Percentiles rank a stretch among this genome's conserved stretches.
phyloP scores from a whole-genome alignment of 257 asterid species.

The Linaria vulgaris region DNA sequence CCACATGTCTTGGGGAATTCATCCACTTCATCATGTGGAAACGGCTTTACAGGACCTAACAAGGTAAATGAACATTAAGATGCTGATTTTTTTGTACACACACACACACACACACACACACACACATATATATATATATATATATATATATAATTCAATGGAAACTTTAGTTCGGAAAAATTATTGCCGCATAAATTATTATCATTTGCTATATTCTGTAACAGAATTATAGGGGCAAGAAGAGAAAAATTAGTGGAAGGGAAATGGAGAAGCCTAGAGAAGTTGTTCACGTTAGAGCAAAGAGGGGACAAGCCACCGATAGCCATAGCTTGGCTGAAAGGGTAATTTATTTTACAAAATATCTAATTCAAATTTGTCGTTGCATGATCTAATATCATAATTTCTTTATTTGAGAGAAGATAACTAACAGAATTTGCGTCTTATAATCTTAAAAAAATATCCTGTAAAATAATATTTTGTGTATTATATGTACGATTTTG shows the following conservation, averaged over 20 bases:
- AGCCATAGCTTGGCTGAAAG: slow-evolving; percentile 98
- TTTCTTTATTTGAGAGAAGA: too few species aligned
- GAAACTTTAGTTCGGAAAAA: too few species aligned
- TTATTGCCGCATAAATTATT: neutral
- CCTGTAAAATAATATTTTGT: too few species aligned
- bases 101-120: too few species aligned
- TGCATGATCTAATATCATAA: neutral
- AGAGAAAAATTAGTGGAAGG: slow-evolving; percentile 61
- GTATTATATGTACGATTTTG: neutral
- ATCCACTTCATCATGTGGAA: slow-evolving; percentile 32
- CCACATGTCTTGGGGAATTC: slow-evolving; percentile 33
- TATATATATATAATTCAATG: too few species aligned
- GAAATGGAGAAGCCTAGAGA: slow-evolving; percentile 64
- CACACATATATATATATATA: too few species aligned
- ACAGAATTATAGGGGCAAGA: slow-evolving; percentile 53
- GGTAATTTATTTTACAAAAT: slow-evolving; percentile 35
- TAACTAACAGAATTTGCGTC: too few species aligned
- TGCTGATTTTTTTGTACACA: neutral
- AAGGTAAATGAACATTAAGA: slow-evolving; percentile 32
- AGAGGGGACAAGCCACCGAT: slow-evolving; percentile 98
- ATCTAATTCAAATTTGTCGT: neutral
- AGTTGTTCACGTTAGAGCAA: slow-evolving; percentile 97
- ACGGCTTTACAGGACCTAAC: slow-evolving; percentile 29
- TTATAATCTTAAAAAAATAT: too few species aligned
- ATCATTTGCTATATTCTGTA: slow-evolving; percentile 1